Evolutionary conservation across 352 stramenopile genomes (phyloP), one percentile per base, ranked within the genome.

Genomic region (Phytophthora hybrid): DNA sequence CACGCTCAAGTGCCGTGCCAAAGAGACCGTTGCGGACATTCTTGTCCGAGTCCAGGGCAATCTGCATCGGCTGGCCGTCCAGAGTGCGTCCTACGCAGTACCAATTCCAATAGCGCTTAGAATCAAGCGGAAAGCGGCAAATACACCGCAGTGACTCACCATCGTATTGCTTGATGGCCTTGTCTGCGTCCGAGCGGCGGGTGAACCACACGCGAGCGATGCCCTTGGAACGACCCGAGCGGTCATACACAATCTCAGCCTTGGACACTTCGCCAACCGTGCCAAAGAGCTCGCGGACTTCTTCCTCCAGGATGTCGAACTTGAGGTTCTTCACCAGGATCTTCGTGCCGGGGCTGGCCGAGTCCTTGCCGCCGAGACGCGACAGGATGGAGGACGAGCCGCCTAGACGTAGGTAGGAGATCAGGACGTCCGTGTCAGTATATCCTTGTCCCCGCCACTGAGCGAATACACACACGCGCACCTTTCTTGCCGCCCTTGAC

Each of bases 311-410:
- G 26, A 95, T 93, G 68, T 95, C 88, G 55, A 89, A 93, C 71
- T 93, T 93, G 13, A 95, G 81, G 76, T 95, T 95, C 71, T 92
- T 91, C 61, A 95, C 88, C 39, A 95, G 65, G 47, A 95, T 92
- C 72, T 93, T 93, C 34, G 84, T 90, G 69, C 83, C 88, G 8
- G 66, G 57, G 54, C 60, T 82, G 29, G 66, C 59, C 5, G 79
- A 58, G 29, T 80, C 73, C 68, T 84, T 89, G 63, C 83, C 76
- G 13, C 86, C 86, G 29, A 95, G 80, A 59, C 88, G 88, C 26
- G 83, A 88, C 46, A 95, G 66, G 59, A 95, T 95, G 37, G 88
- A 92, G 23, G 66, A 82, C 52, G 75, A 67, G 32, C 72, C 79
- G 73, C 66, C 66, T 69, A 61, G 10, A 73, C 4, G 8, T 55